Conservation (phyloP, 495 filamentous ascomycete genomes). For the Hypoxylon perforatum region DNA sequence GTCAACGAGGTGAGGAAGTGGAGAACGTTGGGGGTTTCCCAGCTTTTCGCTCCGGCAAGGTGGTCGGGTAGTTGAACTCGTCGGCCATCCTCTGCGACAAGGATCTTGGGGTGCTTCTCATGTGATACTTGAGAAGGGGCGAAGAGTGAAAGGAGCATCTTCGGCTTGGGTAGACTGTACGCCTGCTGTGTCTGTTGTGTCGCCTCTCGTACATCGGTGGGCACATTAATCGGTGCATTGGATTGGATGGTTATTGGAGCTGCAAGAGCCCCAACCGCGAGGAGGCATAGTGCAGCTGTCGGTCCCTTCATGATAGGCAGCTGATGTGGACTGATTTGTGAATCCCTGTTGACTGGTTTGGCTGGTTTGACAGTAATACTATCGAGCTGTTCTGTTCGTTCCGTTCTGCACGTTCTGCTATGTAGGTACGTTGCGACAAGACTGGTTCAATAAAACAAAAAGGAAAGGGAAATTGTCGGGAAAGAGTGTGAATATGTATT, state of each 20-base stretch:
- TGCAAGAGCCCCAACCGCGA: conserved; percentile 31
- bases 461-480: conserved; percentile 5
- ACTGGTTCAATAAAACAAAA: neutral
- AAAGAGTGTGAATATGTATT: conserved; percentile 1
- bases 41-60: conserved; percentile 32
- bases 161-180: conserved; percentile 1
- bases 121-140: conserved; percentile 18
- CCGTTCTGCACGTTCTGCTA: no score
- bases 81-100: conserved; percentile 32
- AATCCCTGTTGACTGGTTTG: conserved; percentile 5
- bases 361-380: neutral
- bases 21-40: conserved; percentile 40
- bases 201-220: no score
- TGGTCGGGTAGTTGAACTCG: conserved; percentile 33
- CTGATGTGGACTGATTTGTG: neutral
- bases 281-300: conserved; percentile 22
- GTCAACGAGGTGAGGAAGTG: conserved; percentile 33
- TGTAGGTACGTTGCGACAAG: no score
- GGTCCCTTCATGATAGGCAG: conserved; percentile 34
- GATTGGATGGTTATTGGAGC: conserved; percentile 33
- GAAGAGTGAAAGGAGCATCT: conserved; percentile 9
- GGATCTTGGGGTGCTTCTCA: conserved; percentile 24
- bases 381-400: no score
- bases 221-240: conserved; percentile 11
- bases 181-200: conserved; percentile 14